Evolutionary conservation across 2,329 filamentous ascomycete genomes (phyloP), one percentile per base, ranked within the genome.

Genomic region (Calonectria fujianensis): DNA sequence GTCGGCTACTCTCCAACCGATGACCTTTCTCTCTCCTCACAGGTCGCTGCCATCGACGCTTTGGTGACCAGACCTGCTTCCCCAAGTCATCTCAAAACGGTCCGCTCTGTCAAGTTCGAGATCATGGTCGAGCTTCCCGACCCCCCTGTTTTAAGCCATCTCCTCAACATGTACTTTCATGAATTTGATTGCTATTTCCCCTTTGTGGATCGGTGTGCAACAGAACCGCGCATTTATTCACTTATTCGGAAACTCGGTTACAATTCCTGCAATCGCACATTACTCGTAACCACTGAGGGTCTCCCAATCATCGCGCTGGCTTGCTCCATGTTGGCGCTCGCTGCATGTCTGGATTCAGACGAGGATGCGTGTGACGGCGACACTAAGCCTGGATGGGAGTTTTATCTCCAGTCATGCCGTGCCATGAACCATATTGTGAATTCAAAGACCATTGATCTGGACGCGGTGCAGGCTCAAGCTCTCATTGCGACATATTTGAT

Each of bases 101-200:
- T 4, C 3, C 13, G 16, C 5, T 32, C 16, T 20, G 18, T 5
- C 16, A 29, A 54, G 29, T 54, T 54, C 16, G 11, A 54, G 18
- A 54, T 32, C 6, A 31, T 54, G 29, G 51, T 54, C 11, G 51
- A 54, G 4, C 18, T 54, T 54, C 51, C 51, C 14, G 16, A 20
- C 29, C 51, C 51, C 3, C 27, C 51, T 54, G 27, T 10, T 6
- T 32, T 14, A 32, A 29, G 5, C 24, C 32, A 29, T 31, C 51
- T 54, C 51, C 16, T 54, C 10, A 32, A 54, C 27, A 16, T 54
- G 6, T 54, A 54, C 51, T 54, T 54, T 54, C 51, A 27, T 14
- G 51, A 54, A 2, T 32, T 54, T 18, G 51, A 54, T 31, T 54
- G 51, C 27, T 54, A 54, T 32, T 54, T 54, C 11, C 51, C 51